Evolutionary conservation across 768 basidiomycete species (phyloP).

Genomic region (Lactifluus rugatus): DNA sequence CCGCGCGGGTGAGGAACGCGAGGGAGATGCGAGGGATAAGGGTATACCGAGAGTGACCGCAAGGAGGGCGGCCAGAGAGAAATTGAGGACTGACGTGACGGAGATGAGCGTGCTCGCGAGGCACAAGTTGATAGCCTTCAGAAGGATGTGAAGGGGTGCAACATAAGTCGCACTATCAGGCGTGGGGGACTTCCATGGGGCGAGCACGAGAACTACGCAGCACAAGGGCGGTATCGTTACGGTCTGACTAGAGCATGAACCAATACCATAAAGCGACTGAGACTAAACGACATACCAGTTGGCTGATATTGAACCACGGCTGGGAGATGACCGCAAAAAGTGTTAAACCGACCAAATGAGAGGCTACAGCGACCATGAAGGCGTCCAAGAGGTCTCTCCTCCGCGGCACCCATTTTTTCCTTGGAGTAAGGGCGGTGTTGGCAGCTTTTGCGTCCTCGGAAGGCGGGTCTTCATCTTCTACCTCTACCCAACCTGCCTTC

Average conservation of each 20-base stretch:
- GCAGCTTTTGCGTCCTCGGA: neutral
- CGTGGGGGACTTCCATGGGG: constrained; percentile 23
- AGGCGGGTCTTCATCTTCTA: neutral
- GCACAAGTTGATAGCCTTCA: constrained; percentile 73
- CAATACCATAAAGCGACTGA: neutral
- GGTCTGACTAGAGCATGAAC: neutral
- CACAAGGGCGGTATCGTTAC: neutral
- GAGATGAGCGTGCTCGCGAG: constrained; percentile 80
- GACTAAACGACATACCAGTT: constrained; percentile 29
- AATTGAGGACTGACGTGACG: constrained; percentile 82
- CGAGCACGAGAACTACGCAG: constrained; percentile 25
- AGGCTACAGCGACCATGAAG: constrained; percentile 43
- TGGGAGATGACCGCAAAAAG: constrained; percentile 42
- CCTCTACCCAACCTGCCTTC: constrained; percentile 45
- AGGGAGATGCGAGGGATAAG: constrained; percentile 37
- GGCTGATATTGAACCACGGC: constrained; percentile 34
- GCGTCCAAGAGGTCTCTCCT: constrained; percentile 45
- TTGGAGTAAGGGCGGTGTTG: neutral
- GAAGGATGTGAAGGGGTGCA: constrained; percentile 36
- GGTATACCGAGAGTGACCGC: constrained; percentile 58
- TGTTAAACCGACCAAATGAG: constrained; percentile 45
- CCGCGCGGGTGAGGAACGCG: constrained; percentile 22
- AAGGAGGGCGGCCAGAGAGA: constrained; percentile 73
- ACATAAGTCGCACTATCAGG: constrained; percentile 19
- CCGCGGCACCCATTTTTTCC: constrained; percentile 35